These are phyloP conservation scores for Fusarium penzigii DNA, from an alignment of 2,329 filamentous ascomycete genomes.

Conservation along the genomic window DNA sequence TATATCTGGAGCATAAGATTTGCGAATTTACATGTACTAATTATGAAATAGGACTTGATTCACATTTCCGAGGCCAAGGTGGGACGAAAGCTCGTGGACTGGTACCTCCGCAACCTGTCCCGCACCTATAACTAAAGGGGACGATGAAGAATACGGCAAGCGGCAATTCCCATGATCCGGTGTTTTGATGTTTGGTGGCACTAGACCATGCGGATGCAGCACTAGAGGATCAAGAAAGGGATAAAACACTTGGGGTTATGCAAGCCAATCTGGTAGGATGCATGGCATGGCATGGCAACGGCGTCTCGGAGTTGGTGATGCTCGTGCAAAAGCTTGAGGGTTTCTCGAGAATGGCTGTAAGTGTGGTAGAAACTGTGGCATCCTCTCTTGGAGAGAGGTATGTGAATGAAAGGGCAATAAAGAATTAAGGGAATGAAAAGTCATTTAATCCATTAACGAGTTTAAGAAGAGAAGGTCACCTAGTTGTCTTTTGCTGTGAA, in stretches of 20 bases:
- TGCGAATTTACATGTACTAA: conserved; percentile 1
- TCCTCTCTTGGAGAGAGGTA: conserved; percentile 17
- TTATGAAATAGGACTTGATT: conserved; percentile 73
- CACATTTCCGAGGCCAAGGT: conserved; percentile 99
- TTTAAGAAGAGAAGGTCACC: background rate
- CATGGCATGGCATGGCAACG: conserved; percentile 45
- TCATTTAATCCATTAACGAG: conserved; percentile 20
- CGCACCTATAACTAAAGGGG: conserved; percentile 73
- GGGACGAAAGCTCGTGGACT: conserved; percentile 94
- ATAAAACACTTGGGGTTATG: conserved; percentile 30
- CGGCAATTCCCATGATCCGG: conserved; percentile 24
- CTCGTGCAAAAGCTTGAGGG: conserved; percentile 33
- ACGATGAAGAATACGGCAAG: conserved; percentile 24
- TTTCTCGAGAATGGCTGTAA: conserved; percentile 32
- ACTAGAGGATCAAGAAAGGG: conserved; percentile 21
- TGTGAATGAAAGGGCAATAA: conserved; percentile 20
- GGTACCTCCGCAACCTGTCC: conserved; percentile 96
- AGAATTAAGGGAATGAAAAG: conserved; percentile 29
- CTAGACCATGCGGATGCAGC: conserved; percentile 6
- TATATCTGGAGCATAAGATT: background rate
- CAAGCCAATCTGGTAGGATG: conserved; percentile 36
- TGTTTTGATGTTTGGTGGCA: conserved; percentile 12
- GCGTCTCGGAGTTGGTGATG: conserved; percentile 45
- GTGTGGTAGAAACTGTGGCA: conserved; percentile 28
- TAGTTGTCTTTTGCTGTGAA: no score